A percentile compares a stretch with the other conserved stretches of the same genome.
phyloP scores from a whole-genome alignment of 805 yeast species.

The Candida palmyrensis region DNA sequence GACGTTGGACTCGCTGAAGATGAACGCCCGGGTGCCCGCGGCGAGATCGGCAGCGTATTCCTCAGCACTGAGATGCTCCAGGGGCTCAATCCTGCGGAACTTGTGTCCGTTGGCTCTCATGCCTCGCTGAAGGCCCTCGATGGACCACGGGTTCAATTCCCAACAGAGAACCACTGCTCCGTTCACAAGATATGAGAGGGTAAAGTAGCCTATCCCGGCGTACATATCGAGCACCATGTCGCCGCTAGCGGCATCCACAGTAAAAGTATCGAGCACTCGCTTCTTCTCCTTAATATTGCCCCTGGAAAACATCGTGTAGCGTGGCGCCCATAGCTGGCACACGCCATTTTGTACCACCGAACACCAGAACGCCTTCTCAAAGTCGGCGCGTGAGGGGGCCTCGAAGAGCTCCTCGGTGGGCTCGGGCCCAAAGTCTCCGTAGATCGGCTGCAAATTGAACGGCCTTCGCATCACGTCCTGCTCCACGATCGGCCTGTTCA shows the following conservation, averaged over 20 bases:
- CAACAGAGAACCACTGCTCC: slow-evolving; percentile 64
- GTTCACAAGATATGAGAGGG: slow-evolving; percentile 57
- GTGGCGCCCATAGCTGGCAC: slow-evolving; percentile 78
- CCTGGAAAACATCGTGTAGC: slow-evolving; percentile 80
- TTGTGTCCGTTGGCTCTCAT: slow-evolving; percentile 39
- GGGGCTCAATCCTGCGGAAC: slow-evolving; percentile 23
- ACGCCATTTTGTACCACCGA: slow-evolving; percentile 66
- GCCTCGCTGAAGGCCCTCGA: slow-evolving; percentile 63
- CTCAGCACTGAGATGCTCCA: slow-evolving; percentile 23
- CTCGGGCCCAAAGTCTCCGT: slow-evolving; percentile 61
- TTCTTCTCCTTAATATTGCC: slow-evolving; percentile 83
- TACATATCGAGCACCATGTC: slow-evolving; percentile 62
- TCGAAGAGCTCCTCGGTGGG: slow-evolving; percentile 19
- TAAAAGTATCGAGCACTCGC: slow-evolving; percentile 46
- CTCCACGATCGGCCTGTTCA: slow-evolving; percentile 61
- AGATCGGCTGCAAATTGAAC: slow-evolving; percentile 49
- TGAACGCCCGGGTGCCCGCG: slow-evolving; percentile 30
- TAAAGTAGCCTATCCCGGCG: slow-evolving; percentile 84
- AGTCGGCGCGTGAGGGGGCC: slow-evolving; percentile 40
- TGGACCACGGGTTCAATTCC: slow-evolving; percentile 84
- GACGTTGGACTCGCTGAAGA: slow-evolving; percentile 64
- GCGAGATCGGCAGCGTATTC: slow-evolving; percentile 10
- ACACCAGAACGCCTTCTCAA: slow-evolving; percentile 66
- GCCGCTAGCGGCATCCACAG: slow-evolving; percentile 27
- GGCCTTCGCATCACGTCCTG: slow-evolving; percentile 63